Evolutionary conservation across 106 monocot species (phyloP).

Genomic region (Platanthera zijinensis): DNA sequence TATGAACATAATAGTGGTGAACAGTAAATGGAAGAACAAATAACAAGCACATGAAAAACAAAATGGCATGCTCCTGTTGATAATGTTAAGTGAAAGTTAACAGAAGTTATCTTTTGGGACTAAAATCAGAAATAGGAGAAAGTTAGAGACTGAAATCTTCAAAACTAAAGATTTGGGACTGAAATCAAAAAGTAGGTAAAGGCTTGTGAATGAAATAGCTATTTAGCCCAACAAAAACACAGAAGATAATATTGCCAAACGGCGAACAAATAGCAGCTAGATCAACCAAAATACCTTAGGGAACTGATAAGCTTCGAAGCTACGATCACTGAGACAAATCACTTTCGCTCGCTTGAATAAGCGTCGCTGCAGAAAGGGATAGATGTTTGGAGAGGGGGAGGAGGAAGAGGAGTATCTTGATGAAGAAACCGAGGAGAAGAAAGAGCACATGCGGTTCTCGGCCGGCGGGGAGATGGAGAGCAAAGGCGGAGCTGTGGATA

Average conservation of each 20-base stretch:
- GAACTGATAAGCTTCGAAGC: not conserved
- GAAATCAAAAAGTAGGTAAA: no score
- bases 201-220: not conserved
- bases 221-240: not conserved
- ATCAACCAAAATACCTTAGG: not conserved
- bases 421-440: not conserved
- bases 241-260: not conserved
- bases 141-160: no score
- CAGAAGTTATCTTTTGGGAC: no score
- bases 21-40: no score
- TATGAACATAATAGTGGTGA: no score
- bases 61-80: no score
- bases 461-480: not conserved
- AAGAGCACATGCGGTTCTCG: not conserved
- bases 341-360: not conserved
- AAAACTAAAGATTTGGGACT: no score
- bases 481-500: not conserved
- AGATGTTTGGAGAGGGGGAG: not conserved
- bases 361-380: not conserved
- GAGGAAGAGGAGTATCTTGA: not conserved
- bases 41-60: no score
- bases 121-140: no score
- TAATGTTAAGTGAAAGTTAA: no score
- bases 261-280: not conserved
- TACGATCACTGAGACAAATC: not conserved